Evolutionary conservation across 345 rosid genomes (phyloP).

Genomic region (Populus nigra): DNA sequence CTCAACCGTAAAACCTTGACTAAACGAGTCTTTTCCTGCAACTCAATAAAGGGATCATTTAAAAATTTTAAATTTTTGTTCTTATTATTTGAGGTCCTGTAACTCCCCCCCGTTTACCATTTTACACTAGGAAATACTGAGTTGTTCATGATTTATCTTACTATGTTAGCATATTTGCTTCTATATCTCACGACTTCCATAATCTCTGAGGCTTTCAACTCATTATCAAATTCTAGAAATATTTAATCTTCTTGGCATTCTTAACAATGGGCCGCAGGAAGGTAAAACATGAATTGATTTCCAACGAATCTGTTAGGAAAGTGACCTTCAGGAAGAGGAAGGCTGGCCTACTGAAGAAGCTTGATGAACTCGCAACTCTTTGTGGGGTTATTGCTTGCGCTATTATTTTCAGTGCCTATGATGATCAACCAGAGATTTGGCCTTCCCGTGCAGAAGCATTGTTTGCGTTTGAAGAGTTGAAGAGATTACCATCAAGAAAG

Average conservation of each 20-base stretch:
- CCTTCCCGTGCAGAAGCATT: conserved; percentile 30
- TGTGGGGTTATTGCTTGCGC: conserved; percentile 47
- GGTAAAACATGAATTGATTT: conserved; percentile 36
- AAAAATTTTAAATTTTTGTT: too few species aligned
- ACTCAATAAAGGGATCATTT: too few species aligned
- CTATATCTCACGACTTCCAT: too few species aligned
- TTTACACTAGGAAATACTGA: not conserved
- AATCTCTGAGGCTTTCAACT: not conserved
- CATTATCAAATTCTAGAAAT: not conserved
- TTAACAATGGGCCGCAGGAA: conserved; percentile 36
- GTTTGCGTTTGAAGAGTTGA: conserved; percentile 19
- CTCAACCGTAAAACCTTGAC: too few species aligned
- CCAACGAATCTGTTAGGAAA: conserved; percentile 34
- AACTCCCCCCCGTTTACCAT: not conserved
- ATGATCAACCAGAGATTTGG: conserved; percentile 37
- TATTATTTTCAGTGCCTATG: conserved; percentile 26
- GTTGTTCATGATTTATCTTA: not conserved
- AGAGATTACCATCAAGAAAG: conserved; percentile 22
- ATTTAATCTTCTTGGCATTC: not conserved
- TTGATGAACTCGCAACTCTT: conserved; percentile 39
- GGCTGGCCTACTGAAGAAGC: conserved; percentile 46
- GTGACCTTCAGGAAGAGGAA: conserved; percentile 39
- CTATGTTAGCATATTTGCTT: not conserved
- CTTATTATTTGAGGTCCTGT: not conserved
- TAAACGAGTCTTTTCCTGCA: too few species aligned